Conservation (phyloP, 2,329 filamentous ascomycete genomes). For the Aspergillus phoenicis region DNA sequence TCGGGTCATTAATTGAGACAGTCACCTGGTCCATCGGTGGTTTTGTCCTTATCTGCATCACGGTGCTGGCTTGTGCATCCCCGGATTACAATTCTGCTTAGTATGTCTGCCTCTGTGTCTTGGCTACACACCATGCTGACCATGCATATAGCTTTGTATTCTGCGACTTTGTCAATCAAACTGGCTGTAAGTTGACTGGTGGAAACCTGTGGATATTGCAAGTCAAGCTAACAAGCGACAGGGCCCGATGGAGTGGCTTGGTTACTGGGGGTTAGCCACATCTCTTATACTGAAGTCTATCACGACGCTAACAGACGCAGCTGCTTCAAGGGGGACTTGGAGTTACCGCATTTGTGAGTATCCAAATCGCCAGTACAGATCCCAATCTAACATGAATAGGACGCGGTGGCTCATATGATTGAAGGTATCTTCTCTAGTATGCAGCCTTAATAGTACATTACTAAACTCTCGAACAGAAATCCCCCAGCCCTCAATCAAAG, state of each 20-base stretch:
- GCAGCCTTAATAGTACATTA: background rate
- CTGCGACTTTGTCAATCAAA: constrained; percentile 66
- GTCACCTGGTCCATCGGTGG: constrained; percentile 70
- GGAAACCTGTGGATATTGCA: background rate
- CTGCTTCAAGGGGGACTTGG: constrained; percentile 54
- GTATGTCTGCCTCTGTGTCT: constrained; percentile 45
- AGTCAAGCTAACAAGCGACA: constrained; percentile 21
- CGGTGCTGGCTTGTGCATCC: constrained; percentile 65
- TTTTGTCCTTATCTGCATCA: constrained; percentile 70
- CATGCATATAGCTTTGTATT: constrained; percentile 53
- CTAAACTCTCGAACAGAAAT: constrained; percentile 33
- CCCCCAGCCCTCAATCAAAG: constrained; percentile 52
- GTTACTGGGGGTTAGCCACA: constrained; percentile 40
- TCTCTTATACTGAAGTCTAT: too few species aligned
- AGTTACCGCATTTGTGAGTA: constrained; percentile 53
- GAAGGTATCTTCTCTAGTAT: constrained; percentile 16
- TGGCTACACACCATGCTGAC: constrained; percentile 5
- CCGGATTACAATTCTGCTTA: constrained; percentile 65
- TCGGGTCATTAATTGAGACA: constrained; percentile 15
- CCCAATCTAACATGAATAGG: constrained; percentile 23
- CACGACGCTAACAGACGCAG: constrained; percentile 20
- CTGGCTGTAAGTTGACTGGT: constrained; percentile 53
- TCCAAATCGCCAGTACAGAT: too few species aligned
- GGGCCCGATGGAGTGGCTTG: constrained; percentile 63
- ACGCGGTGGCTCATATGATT: constrained; percentile 51